Evolutionary conservation across 257 asterid species (phyloP).

Genomic region (Orobanche coerulescens): DNA sequence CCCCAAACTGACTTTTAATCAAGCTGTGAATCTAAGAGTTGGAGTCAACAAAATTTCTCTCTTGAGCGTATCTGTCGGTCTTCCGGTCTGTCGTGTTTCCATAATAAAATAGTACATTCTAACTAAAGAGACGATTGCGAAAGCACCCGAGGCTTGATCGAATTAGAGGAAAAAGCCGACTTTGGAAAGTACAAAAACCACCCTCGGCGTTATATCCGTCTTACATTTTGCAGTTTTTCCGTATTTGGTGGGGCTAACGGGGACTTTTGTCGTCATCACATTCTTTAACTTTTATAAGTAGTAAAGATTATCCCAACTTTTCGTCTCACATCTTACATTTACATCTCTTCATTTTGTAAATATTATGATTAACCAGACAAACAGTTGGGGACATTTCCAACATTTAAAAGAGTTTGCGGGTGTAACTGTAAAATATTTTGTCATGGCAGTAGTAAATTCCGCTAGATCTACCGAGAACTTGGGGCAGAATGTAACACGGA

Average conservation of each 20-base stretch:
- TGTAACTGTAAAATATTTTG: background rate
- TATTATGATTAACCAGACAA: background rate
- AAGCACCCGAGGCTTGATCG: too few relatives aligned
- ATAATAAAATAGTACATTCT: background rate
- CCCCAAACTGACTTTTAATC: constrained; percentile 40
- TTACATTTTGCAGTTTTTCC: too few relatives aligned
- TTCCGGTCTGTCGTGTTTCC: constrained; percentile 41
- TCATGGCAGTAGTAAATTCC: too few relatives aligned
- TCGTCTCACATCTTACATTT: background rate
- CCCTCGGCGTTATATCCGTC: background rate
- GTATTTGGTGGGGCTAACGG: too few relatives aligned
- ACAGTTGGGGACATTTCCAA: background rate
- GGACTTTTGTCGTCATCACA: background rate
- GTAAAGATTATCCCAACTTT: too few relatives aligned
- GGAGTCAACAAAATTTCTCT: constrained; percentile 48
- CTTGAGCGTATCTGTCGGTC: constrained; percentile 61
- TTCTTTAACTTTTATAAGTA: background rate
- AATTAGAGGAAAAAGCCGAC: background rate
- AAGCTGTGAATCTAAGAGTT: background rate
- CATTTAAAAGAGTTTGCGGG: background rate
- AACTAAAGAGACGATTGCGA: background rate
- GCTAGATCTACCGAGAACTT: too few relatives aligned
- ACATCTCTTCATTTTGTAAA: background rate
- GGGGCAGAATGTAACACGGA: too few relatives aligned
- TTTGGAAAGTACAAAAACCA: background rate